Evolutionary conservation across 2,329 filamentous ascomycete genomes (phyloP), one percentile per base, ranked within the genome.

Genomic region (Aureobasidium namibiae): DNA sequence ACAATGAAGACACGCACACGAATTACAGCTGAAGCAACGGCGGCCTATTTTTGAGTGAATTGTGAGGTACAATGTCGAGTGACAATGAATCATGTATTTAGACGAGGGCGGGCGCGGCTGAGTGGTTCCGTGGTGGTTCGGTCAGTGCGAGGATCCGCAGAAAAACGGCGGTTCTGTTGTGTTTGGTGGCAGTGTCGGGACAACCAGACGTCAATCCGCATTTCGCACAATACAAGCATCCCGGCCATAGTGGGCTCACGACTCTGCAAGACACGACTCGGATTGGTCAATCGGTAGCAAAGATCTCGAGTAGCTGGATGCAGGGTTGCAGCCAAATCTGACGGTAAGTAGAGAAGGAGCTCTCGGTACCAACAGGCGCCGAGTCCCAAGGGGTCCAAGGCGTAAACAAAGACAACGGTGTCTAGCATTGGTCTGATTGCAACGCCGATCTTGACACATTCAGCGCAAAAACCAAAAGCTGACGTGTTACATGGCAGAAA

Each of bases 131-230:
- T 26, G 9, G 11, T 8, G 23, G 26, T 29, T 29, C 26, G 26
- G 26, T 9, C 41, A 44, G 42, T 45, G 42, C 42, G 41, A 24
- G 13, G 38, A n/a, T 33, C 50, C 36, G 26, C 24, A 42, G 24
- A 41, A 36, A 54, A 54, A 54, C 50, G 50, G 50, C 38, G 50
- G 36, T 42, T 41, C 52, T 56, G 52, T 56, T 56, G 38, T 45
- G 52, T 45, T 56, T 56, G 26, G 36, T 24, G 50, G 39, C 39
- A 34, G 29, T 44, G 38, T 18, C 52, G 21, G n/a, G 52, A 45
- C 52, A 56, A 56, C 52, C 4, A 54, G 52, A 45, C 52, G 52
- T 54, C 50, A 41, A 53, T 7, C 10, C 7, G 18, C 49, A 29
- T 53, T 53, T 21, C 11, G 14, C 14, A 2, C n/a, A 54, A 3